Evolutionary conservation across 2,329 filamentous ascomycete species (phyloP), one percentile per base, ranked within the genome.

Genomic region (Aspergillus luchuensis): DNA sequence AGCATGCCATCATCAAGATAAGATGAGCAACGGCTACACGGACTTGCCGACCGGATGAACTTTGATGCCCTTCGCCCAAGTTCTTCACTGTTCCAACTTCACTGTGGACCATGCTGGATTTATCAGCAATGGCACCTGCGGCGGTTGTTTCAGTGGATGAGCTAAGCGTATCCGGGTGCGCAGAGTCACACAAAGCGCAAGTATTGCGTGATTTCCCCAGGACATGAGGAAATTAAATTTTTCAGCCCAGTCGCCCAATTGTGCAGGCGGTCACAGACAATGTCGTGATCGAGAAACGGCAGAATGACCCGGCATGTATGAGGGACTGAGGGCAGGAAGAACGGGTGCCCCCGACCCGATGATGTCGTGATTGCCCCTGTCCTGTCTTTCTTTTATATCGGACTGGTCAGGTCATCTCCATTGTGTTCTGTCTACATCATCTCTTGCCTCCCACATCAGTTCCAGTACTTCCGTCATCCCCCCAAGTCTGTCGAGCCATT

Each of bases 181-280:
- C 52, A 60, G 47, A 68, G 53, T 5, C 11, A 66, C 70, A 71
- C 52, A 8, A 23, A 5, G 59, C 30, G 74, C 74, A 75, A 63
- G 61, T 71, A 78, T 78, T 73, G 76, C 76, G 76, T 78, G 76
- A 74, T 78, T 74, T 71, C 62, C 65, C 57, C 56, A 56, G 60
- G 56, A 51, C 66, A 70, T 74, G 67, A 72, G 65, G 62, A 66
- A 66, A 75, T 71, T 64, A 52, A 67, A 69, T 66, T 69, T 69
- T 70, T 71, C 67, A 66, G 67, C 63, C 65, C 39, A 23, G 43
- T 30, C 17, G 19, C 67, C 65, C 45, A 38, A 68, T 66, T 15
- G 7, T 55, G 70, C 56, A 75, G 69, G 72, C 70, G 70, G 71
- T 71, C 61, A 58, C 49, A 50, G 53, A 36, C 62, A 62, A 72